These are phyloP conservation scores for Solanum chmielewskii DNA, from an alignment of 257 asterid genomes.

Conservation along the genomic window DNA sequence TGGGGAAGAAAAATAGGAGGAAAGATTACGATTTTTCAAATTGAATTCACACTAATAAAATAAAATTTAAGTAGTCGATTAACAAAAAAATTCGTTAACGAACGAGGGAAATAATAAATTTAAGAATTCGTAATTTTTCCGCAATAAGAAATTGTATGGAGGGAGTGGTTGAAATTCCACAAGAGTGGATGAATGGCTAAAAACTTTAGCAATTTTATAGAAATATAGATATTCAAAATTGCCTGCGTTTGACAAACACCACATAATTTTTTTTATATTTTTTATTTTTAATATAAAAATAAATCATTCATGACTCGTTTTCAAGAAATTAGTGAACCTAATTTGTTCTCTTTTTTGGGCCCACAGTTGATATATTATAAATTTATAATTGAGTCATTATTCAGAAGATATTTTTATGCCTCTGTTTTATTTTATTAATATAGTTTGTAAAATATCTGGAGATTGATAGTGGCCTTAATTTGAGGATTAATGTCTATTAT, in stretches of 20 bases:
- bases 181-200: not conserved
- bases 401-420: slow-evolving; percentile 14
- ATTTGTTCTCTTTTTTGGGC: not conserved
- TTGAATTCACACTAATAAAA: accelerated
- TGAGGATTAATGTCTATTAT: not conserved
- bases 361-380: not conserved
- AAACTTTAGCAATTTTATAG: not conserved
- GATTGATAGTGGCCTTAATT: not conserved
- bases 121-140: not conserved
- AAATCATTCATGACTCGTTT: not conserved
- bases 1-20: not conserved
- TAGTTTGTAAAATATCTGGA: slow-evolving; percentile 16
- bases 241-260: slow-evolving; percentile 21
- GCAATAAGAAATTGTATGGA: not conserved
- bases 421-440: not conserved
- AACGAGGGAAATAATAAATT: not conserved
- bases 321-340: slow-evolving; percentile 17
- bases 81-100: not conserved
- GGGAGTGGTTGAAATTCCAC: slow-evolving; percentile 1
- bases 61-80: too few relatives aligned
- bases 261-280: not conserved
- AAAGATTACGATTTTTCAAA: not conserved
- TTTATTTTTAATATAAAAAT: not conserved
- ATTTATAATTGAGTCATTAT: not conserved
- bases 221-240: slow-evolving; percentile 7